Base-by-base conservation (phyloP, 164 flowering plant genomes). In the Vitis riparia region DNA sequence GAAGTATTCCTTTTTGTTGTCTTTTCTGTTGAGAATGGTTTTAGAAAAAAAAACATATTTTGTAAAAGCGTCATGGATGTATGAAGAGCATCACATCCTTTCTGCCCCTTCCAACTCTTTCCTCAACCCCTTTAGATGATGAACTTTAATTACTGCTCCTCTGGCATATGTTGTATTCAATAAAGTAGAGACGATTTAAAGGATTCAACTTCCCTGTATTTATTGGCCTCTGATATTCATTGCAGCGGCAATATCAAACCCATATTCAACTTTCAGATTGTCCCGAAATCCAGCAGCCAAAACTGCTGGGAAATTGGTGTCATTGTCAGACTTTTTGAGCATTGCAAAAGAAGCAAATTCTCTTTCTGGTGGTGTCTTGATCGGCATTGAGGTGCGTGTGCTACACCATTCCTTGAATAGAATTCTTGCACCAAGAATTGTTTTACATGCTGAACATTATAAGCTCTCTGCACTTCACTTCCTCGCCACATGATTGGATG, bases 371-470 rank as follows among this genome's bases (percentile, higher is more conserved):
- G 85, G 90, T 48, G 82, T 86, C 66, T 63, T 86, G 71, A 79
- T 88, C 70, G 59, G 73, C 70, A 79, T 88, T 29, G 89, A 88
- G 92, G 92, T 86, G 60, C 76, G 81, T 68, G 37, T 57, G 32
- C 23, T 10, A 9, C 12, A 14, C 48, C 12, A 30, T 3, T 56
- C 17, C 30, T 60, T 14, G 50, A 61, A 61, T 11, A 13, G 14
- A 57, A 19, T 57, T 61, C 19, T 11, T 32, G 64, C 64, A 8
- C 14, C 7, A 61, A 2, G 56, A 53, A 53, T 13, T 53, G 56
- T 53, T 5, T 53, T 53, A 14, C 19, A 61, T n/a, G 64, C 50
- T 61, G 10, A 12, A 11, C n/a, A 44, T 12, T 14, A 32, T 32
- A 60, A 59, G 44, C 62, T 59, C 44, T 59, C 62, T 23, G 14